Conservation (phyloP, 73 alveolate genomes). For the Urostyla sp. region DNA sequence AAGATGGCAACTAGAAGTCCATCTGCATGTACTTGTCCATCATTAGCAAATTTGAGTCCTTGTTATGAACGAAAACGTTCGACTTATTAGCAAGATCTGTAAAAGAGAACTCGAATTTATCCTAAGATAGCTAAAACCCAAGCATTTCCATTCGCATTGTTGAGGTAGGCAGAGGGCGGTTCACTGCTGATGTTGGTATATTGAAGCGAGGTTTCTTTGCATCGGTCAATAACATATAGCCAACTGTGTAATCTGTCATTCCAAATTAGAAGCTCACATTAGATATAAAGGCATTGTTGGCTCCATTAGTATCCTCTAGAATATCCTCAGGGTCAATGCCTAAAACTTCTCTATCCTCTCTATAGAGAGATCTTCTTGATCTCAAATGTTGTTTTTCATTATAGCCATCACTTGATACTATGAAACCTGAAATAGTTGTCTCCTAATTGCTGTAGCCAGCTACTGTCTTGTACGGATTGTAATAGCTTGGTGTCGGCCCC, state of each 20-base stretch:
- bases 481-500: background rate
- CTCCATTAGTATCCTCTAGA: background rate
- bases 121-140: constrained; percentile 17
- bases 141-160: constrained; percentile 40
- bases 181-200: constrained; percentile 23
- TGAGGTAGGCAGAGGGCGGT: background rate
- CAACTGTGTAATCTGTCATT: constrained; percentile 10
- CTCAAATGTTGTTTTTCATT: background rate
- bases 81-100: constrained; percentile 15
- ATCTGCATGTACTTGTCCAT: constrained; percentile 65
- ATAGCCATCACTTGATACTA: background rate
- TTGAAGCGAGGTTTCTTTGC: constrained; percentile 14
- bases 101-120: constrained; percentile 32
- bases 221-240: constrained; percentile 5
- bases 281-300: constrained; percentile 18
- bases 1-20: constrained; percentile 66
- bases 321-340: background rate
- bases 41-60: constrained; percentile 31
- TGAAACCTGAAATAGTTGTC: background rate
- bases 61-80: constrained; percentile 10
- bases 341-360: background rate
- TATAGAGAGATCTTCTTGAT: background rate
- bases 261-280: constrained; percentile 18
- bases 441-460: background rate
- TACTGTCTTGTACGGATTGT: constrained; percentile 29